phyloP scores from a whole-genome alignment of 305 asterid genomes.

The Rubia peregrina region DNA sequence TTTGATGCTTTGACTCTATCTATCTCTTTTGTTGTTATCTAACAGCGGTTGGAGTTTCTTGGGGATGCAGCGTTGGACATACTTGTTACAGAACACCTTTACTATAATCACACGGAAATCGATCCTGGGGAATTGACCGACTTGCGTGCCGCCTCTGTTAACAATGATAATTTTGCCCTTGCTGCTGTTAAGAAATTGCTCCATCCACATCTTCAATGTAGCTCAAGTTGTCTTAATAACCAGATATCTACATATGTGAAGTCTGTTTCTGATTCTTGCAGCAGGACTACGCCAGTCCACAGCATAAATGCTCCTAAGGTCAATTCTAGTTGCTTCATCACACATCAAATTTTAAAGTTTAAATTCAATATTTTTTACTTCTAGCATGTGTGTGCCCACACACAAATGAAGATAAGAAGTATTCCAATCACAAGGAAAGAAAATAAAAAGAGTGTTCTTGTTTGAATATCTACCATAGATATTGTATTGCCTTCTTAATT shows the following conservation, averaged over 20 bases:
- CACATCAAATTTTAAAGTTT: not conserved
- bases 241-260: constrained; percentile 53
- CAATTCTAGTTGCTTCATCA: constrained; percentile 6
- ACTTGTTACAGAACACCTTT: constrained; percentile 71
- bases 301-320: constrained; percentile 80
- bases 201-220: constrained; percentile 66
- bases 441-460: not conserved
- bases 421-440: not conserved
- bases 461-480: not conserved
- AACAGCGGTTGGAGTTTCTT: constrained; percentile 93
- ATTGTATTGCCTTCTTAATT: not conserved
- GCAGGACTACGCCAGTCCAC: constrained; percentile 33
- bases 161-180: constrained; percentile 76
- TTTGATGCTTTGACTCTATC: constrained; percentile 6
- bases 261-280: constrained; percentile 39
- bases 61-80: constrained; percentile 93
- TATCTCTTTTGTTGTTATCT: constrained; percentile 17
- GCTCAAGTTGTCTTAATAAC: constrained; percentile 38
- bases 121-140: constrained; percentile 96
- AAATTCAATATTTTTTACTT: not conserved
- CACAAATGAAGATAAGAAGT: not conserved
- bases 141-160: constrained; percentile 88
- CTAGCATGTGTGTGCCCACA: not conserved
- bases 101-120: constrained; percentile 53
- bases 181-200: constrained; percentile 65